Conservation (phyloP, 2,329 filamentous ascomycete species). For the Xylariaceae sp. region DNA sequence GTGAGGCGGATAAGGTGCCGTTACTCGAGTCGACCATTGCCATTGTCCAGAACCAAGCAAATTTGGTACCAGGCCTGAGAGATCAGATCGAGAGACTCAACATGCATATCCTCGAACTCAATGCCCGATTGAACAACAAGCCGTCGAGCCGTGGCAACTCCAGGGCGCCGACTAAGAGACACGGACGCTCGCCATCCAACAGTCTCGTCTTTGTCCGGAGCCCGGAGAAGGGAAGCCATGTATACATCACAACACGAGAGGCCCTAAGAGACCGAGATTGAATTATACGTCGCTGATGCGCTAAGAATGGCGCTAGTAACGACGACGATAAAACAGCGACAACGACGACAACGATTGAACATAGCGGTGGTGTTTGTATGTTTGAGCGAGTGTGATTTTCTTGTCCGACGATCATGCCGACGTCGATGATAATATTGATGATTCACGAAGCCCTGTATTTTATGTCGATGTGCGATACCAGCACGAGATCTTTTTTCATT, state of each 20-base stretch:
- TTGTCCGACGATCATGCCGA: background rate
- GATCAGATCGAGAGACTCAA: slow-evolving; percentile 24
- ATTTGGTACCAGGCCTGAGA: slow-evolving; percentile 22
- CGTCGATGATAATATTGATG: background rate
- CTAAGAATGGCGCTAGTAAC: background rate
- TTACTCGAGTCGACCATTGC: slow-evolving; percentile 18
- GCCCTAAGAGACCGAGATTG: slow-evolving; percentile 23
- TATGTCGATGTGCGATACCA: background rate
- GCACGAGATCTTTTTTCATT: background rate
- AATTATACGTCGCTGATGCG: background rate
- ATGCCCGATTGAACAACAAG: slow-evolving; percentile 15
- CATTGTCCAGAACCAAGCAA: slow-evolving; percentile 17
- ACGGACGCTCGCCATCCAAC: slow-evolving; percentile 27
- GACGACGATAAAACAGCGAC: background rate
- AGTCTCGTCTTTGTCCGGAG: slow-evolving; percentile 28
- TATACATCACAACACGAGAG: slow-evolving; percentile 29
- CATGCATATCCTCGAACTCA: slow-evolving; percentile 20
- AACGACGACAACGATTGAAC: background rate
- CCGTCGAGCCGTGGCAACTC: slow-evolving; percentile 28
- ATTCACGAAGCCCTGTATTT: background rate
- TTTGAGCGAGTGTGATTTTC: background rate
- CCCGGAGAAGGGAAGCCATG: slow-evolving; percentile 22
- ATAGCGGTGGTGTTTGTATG: background rate
- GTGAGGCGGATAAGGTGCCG: slow-evolving; percentile 22
- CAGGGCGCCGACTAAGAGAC: slow-evolving; percentile 23